Conservation (phyloP, 2,329 filamentous ascomycete genomes). For the Paraphaeosphaeria minitans region DNA sequence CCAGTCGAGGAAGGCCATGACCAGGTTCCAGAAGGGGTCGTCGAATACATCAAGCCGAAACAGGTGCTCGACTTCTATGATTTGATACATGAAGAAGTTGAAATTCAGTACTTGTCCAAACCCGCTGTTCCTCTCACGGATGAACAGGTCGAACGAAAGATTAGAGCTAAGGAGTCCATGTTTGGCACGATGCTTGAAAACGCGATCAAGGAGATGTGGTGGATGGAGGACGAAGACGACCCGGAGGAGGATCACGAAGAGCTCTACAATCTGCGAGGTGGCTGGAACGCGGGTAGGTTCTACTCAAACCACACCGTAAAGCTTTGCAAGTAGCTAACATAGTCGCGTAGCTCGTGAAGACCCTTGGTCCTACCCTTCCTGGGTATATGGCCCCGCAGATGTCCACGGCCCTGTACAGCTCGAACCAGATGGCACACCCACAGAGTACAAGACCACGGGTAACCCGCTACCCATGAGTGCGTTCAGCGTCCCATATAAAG, state of each 20-base stretch:
- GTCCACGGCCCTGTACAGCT: neutral
- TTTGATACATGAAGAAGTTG: neutral
- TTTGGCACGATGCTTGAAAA: constrained; percentile 1
- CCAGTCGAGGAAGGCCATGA: neutral
- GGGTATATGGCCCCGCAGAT: constrained; percentile 1
- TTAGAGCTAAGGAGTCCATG: neutral
- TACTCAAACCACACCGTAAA: neutral
- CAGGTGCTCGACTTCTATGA: neutral
- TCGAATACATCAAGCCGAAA: neutral
- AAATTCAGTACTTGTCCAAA: neutral
- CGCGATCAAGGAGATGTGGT: neutral
- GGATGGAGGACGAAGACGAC: neutral
- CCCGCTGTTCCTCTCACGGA: neutral
- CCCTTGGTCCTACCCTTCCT: neutral
- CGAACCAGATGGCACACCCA: neutral
- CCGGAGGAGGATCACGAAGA: neutral
- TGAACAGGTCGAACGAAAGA: neutral
- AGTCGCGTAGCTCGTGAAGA: neutral
- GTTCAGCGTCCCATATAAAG: neutral
- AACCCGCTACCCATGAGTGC: neutral
- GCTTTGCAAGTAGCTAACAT: neutral
- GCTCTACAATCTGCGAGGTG: neutral
- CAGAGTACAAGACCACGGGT: neutral
- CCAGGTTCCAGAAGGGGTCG: neutral
- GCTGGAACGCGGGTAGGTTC: neutral